phyloP scores from a whole-genome alignment of 805 yeast species.

The Candida dendrica region DNA sequence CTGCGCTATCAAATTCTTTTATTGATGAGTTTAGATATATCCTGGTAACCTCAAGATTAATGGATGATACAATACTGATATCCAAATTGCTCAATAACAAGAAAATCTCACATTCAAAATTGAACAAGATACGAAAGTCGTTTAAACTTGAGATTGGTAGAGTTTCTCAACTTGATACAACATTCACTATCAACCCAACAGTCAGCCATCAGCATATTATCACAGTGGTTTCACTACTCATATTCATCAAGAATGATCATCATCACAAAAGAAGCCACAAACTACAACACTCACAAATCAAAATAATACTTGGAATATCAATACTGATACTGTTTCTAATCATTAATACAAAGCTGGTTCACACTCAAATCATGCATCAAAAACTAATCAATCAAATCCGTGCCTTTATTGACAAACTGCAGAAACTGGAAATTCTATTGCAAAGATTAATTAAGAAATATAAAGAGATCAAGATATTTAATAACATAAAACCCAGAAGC shows the following conservation, averaged over 20 bases:
- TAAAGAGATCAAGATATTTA: slow-evolving; percentile 23
- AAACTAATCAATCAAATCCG: slow-evolving; percentile 9
- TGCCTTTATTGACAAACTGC: slow-evolving; percentile 11
- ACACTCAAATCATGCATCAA: slow-evolving; percentile 7
- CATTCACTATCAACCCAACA: not conserved
- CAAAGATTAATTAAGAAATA: slow-evolving; percentile 21
- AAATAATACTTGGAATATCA: slow-evolving; percentile 1
- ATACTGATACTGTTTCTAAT: slow-evolving; percentile 4
- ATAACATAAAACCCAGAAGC: slow-evolving; percentile 8
- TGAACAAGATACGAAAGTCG: slow-evolving; percentile 12
- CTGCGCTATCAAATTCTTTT: slow-evolving; percentile 19
- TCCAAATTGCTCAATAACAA: slow-evolving; percentile 11
- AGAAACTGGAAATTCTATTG: slow-evolving; percentile 20
- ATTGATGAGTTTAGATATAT: slow-evolving; percentile 45
- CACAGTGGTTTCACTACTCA: not conserved
- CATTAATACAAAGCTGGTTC: slow-evolving; percentile 2
- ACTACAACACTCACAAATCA: not conserved
- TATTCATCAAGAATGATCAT: not conserved
- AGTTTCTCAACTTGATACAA: not conserved
- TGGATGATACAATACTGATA: slow-evolving; percentile 31
- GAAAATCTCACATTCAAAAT: slow-evolving; percentile 2
- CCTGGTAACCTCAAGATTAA: slow-evolving; percentile 39
- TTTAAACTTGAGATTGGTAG: not conserved
- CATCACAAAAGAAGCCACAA: not conserved
- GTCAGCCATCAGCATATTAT: not conserved